phyloP scores from a whole-genome alignment of 345 rosid genomes.

The Hibiscus tridactylites region DNA sequence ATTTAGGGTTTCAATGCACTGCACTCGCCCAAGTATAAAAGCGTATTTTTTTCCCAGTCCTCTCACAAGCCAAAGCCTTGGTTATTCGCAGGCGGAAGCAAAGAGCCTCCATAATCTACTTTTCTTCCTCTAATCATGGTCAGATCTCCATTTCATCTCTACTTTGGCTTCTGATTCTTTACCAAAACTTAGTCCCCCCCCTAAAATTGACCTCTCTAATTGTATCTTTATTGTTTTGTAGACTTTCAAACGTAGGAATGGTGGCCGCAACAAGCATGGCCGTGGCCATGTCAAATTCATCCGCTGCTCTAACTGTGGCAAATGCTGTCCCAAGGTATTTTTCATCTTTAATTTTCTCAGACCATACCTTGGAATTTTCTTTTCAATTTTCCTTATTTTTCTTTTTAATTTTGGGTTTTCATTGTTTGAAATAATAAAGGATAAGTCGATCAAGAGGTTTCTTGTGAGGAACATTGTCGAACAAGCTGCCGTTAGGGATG shows the following conservation, averaged over 20 bases:
- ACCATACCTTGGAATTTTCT: not conserved
- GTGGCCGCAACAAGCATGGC: conserved; percentile 97
- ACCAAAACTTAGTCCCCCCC: not conserved
- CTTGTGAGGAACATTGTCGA: conserved; percentile 91
- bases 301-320: conserved; percentile 95
- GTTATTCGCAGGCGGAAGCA: not conserved
- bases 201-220: not conserved
- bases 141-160: not conserved
- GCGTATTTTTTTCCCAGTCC: not conserved
- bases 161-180: not conserved
- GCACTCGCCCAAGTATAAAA: not conserved
- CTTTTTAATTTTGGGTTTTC: not conserved
- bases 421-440: conserved; percentile 29
- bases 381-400: not conserved
- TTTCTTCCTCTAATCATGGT: conserved; percentile 1
- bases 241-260: conserved; percentile 96
- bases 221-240: conserved; percentile 11
- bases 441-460: conserved; percentile 80
- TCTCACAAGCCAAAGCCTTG: not conserved
- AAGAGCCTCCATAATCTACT: not conserved
- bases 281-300: conserved; percentile 87
- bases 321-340: conserved; percentile 81
- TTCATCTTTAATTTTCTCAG: not conserved
- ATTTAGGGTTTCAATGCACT: not conserved
- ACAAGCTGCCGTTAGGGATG: conserved; percentile 90